A percentile compares a stretch with the other conserved stretches of the same genome.
These are phyloP conservation scores for Cadophora sp. DNA, from an alignment of 2,329 filamentous ascomycete genomes.

Conservation along the genomic window DNA sequence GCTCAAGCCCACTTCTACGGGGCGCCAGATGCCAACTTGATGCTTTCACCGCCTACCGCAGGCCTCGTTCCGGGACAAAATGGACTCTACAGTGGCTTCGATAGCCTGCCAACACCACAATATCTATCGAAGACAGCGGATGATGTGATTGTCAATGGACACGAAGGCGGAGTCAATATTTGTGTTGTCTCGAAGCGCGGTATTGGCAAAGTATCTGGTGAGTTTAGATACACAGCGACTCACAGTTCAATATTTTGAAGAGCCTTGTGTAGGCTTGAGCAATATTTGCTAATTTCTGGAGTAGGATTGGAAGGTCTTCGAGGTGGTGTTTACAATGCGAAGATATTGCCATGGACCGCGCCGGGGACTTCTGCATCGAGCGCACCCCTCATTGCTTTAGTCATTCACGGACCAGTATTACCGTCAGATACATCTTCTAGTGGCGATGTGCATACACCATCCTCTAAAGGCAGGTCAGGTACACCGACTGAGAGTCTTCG, in stretches of 20 bases:
- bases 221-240: background rate
- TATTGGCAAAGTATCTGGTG: constrained; percentile 69
- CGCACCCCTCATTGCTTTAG: constrained; percentile 78
- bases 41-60: constrained; percentile 55
- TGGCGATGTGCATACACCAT: constrained; percentile 31
- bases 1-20: constrained; percentile 80
- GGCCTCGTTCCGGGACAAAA: constrained; percentile 69
- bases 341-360: constrained; percentile 76
- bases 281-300: background rate
- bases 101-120: constrained; percentile 62
- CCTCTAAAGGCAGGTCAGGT: constrained; percentile 35
- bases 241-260: no score
- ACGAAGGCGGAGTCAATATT: constrained; percentile 80
- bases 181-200: constrained; percentile 76
- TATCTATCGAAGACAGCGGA: constrained; percentile 49
- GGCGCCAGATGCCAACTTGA: constrained; percentile 73
- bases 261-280: no score
- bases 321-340: constrained; percentile 82
- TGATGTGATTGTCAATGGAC: constrained; percentile 77
- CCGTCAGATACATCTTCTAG: constrained; percentile 34
- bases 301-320: constrained; percentile 71
- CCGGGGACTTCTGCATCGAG: constrained; percentile 59
- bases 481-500: constrained; percentile 33
- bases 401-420: constrained; percentile 78
- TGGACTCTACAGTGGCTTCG: constrained; percentile 83